phyloP scores from a whole-genome alignment of 495 filamentous ascomycete genomes.

The Sphaerosporella brunnea region DNA sequence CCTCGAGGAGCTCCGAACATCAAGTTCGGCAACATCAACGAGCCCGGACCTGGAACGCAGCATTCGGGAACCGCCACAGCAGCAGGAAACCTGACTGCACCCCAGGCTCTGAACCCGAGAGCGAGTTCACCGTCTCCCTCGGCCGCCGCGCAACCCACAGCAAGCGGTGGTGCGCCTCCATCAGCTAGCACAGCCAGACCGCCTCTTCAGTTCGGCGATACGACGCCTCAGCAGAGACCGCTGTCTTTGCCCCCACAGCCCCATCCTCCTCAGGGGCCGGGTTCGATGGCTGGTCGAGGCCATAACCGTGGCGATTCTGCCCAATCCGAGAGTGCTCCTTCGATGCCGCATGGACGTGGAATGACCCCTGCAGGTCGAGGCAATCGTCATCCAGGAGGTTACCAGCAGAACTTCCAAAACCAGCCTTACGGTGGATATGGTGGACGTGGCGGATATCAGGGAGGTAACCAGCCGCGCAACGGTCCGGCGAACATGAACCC shows the following conservation, averaged over 20 bases:
- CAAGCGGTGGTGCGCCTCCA: slow-evolving; percentile 18
- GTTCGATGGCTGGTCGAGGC: slow-evolving; percentile 9
- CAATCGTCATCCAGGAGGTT: slow-evolving; percentile 5
- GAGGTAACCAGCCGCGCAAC: slow-evolving; percentile 16
- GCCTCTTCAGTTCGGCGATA: slow-evolving; percentile 22
- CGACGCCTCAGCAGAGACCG: slow-evolving; percentile 19
- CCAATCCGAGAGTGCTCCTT: slow-evolving; percentile 14
- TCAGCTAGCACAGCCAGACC: slow-evolving; percentile 12
- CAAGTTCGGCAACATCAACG: slow-evolving; percentile 22
- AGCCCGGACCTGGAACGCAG: slow-evolving; percentile 17
- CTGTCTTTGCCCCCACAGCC: slow-evolving; percentile 18
- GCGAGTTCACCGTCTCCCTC: slow-evolving; percentile 23
- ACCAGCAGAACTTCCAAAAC: slow-evolving; percentile 13
- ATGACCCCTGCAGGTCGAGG: slow-evolving; percentile 12
- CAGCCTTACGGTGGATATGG: slow-evolving; percentile 12
- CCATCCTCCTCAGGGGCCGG: slow-evolving; percentile 12
- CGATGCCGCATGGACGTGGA: slow-evolving; percentile 14
- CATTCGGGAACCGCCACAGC: slow-evolving; percentile 21
- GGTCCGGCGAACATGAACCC: slow-evolving; percentile 16
- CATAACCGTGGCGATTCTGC: slow-evolving; percentile 23
- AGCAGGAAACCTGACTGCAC: slow-evolving; percentile 26
- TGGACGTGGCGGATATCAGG: slow-evolving; percentile 13
- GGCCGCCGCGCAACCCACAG: slow-evolving; percentile 21
- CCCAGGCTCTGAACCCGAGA: slow-evolving; percentile 22
- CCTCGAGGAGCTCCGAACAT: slow-evolving; percentile 14